Evolutionary conservation across 345 rosid species (phyloP).

Genomic region (Boechera divaricarpa): DNA sequence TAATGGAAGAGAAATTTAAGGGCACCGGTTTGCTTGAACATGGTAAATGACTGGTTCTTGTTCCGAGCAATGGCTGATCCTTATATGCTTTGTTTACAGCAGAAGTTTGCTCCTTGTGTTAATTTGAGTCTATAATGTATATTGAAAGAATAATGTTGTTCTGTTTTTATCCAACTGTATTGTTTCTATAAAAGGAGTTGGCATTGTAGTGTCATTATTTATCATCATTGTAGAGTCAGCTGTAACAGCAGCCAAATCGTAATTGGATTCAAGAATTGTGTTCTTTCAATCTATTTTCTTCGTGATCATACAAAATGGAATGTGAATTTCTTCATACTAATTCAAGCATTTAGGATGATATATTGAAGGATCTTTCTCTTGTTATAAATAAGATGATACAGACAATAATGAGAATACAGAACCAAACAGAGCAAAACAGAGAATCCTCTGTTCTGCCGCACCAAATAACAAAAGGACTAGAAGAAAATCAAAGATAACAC

Average conservation of each 20-base stretch:
- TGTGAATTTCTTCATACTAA: neutral
- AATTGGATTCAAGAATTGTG: too few species aligned
- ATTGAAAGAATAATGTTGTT: neutral
- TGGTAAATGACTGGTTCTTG: slow-evolving; percentile 6
- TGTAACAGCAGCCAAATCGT: too few species aligned
- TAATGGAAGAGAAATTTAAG: slow-evolving; percentile 40
- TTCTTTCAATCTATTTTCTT: neutral
- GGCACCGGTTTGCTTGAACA: slow-evolving; percentile 43
- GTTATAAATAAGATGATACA: slow-evolving; percentile 25
- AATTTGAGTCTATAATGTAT: neutral
- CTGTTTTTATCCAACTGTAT: neutral
- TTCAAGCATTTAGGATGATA: neutral
- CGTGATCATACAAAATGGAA: neutral
- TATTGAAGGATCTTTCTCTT: slow-evolving; percentile 28
- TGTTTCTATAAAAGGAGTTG: neutral
- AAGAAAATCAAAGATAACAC: neutral
- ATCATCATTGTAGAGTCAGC: neutral
- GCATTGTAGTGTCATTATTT: neutral
- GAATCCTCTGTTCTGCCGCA: slow-evolving; percentile 32
- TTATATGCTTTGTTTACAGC: neutral
- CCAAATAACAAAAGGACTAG: slow-evolving; percentile 1
- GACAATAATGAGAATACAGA: slow-evolving; percentile 1
- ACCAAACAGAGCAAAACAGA: slow-evolving; percentile 37
- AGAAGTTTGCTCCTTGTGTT: neutral
- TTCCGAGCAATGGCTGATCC: neutral